Base-by-base conservation (phyloP, 176 grass and related monocot species). In the Cocos nucifera region DNA sequence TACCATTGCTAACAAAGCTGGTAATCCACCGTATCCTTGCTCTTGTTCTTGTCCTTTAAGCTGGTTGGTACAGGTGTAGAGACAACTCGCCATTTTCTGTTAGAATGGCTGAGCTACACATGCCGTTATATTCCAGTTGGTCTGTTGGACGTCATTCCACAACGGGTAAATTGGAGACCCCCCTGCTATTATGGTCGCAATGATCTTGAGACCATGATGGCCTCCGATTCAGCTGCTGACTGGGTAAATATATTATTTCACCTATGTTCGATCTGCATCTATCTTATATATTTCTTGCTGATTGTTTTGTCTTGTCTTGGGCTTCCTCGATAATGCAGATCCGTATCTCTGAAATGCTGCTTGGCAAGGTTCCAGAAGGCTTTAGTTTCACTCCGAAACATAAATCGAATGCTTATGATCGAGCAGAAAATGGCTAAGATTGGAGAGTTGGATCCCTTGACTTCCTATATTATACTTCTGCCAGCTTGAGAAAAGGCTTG, bases 121-220 rank as follows among this genome's bases (percentile, higher is more conserved):
- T 78, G 77, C 59, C 83, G 86, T 24, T 90, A 96, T 66, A 75
- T 90, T 51, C 92, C 92, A 0, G 83, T 85, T 4, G 92, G 92
- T 49, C 65, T 96, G 53, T 56, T 96, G 39, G 92, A 96, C 53
- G 78, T 90, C 6, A 56, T 96, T 69, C 87, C 92, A 0, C 92
- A 96, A 48, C 69, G 72, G 26, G 64, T 88, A 58, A 96, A 96
- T 28, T 96, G 92, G 92, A 90, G 92, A 58, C 80, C 81, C 3
- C 92, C 92, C 16, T 80, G 83, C 79, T 91, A 90, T 64, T 78
- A 22, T 22, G 92, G 87, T 2, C 77, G 92, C 29, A 69, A 97
- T 72, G 92, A 97, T 61, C 92, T 97, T 17, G 92, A 91, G 76
- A 97, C 92, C 66, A 15, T 97, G 39, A 88, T 97, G 92, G 80